Evolutionary conservation across 2,329 filamentous ascomycete genomes (phyloP).

Genomic region (Aspergillus carbonarius): DNA sequence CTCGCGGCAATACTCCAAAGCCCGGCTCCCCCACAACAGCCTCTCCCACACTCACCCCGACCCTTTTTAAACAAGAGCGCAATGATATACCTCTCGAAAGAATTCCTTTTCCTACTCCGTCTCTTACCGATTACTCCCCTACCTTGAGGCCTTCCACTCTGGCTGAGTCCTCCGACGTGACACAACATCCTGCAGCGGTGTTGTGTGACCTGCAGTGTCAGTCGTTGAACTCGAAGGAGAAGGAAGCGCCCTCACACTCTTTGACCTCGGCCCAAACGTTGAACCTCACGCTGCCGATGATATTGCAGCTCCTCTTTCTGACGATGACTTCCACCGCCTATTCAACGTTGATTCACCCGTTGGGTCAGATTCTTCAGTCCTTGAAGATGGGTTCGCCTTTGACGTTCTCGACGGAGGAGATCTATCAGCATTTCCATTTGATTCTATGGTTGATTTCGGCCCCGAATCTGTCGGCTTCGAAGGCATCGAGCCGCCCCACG

Average conservation of each 20-base stretch:
- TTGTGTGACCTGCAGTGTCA: slow-evolving; percentile 99
- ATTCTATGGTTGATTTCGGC: slow-evolving; percentile 57
- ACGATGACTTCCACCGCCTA: slow-evolving; percentile 63
- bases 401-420: slow-evolving; percentile 58
- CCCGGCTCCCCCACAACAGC: slow-evolving; percentile 34
- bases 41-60: slow-evolving; percentile 42
- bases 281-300: slow-evolving; percentile 56
- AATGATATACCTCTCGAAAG: slow-evolving; percentile 43
- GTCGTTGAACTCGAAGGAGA: slow-evolving; percentile 64
- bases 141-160: slow-evolving; percentile 43
- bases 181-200: slow-evolving; percentile 99
- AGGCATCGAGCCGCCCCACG: slow-evolving; percentile 45
- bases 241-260: slow-evolving; percentile 47
- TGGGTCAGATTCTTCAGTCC: slow-evolving; percentile 72
- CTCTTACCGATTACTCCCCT: slow-evolving; percentile 40
- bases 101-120: slow-evolving; percentile 41
- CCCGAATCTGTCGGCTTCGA: slow-evolving; percentile 48
- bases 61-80: slow-evolving; percentile 46
- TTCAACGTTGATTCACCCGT: slow-evolving; percentile 63
- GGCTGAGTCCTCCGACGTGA: slow-evolving; percentile 74
- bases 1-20: slow-evolving; percentile 40
- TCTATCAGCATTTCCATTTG: slow-evolving; percentile 52
- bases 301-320: slow-evolving; percentile 66
- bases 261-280: slow-evolving; percentile 39
- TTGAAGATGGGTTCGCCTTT: slow-evolving; percentile 75